Base-by-base conservation (phyloP, 306 rosid species). In the Bauhinia variegata region DNA sequence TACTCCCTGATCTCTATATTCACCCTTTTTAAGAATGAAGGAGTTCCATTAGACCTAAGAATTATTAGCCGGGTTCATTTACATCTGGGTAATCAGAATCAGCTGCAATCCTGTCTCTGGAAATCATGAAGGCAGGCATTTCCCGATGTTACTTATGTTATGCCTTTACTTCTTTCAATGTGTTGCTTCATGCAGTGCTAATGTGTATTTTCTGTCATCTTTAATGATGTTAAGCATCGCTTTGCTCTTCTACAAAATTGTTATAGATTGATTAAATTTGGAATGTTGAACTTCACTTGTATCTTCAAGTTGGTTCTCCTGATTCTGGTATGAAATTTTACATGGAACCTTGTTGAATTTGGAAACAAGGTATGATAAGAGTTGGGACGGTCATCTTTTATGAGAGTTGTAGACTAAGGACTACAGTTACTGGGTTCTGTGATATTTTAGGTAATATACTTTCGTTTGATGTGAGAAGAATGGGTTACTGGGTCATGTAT, bases 401-500 rank as follows among this genome's bases (percentile, higher is more conserved):
- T 5, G 17, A 19, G 50, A 49, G 17, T 5, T 17, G 36, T 38
- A 12, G 11, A 12, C 7, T 59, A 59, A 17, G 49, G 34, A 41
- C 50, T 14, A 60, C 51, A 60, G 18, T 41, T 41, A 60, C 49
- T 8, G 41, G 18, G 32, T 19, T 41, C 37, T 60, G 37, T 60
- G n/a, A 19, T 41, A 12, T 60, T 18, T 11, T 36, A 60, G 41
- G 12, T 34, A 31, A 19, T 37, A 16, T 6, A 23, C 65, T 13
- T 59, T 10, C 16, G 33, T 43, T 16, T 38, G 65, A 17, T 6
- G 2, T 0, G 34, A 37, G 48, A 59, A 11, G 18, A 59, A 23
- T 23, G 2, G 28, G 28, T 23, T 23, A 23, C 28, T 23, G 5
- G 49, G 39, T 38, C 34, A 17, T 4, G 14, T 11, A 11, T 38